Base-by-base conservation (phyloP, 495 filamentous ascomycete genomes). In the Lineolata rhizophorae region DNA sequence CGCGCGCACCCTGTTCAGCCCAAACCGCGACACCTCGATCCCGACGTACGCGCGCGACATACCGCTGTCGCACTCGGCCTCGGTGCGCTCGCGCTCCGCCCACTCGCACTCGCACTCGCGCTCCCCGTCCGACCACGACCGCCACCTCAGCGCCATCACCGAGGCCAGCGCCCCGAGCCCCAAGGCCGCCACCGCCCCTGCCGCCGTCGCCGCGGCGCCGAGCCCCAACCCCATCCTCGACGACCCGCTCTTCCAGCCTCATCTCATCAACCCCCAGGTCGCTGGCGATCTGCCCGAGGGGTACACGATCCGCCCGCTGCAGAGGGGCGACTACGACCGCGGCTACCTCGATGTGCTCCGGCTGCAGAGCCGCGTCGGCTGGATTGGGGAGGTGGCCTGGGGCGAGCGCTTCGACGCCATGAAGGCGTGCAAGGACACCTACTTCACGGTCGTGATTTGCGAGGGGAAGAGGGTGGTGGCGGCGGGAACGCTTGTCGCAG, bases 261-360 rank as follows among this genome's bases (percentile, higher is more conserved):
- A 6, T 5, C 5, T 10, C 32, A 15, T 25, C n/a, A 17, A 3
- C 3, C 11, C 10, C 9, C 1, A n/a, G 5, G 4, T 5, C 18
- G 1, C 5, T 33, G 18, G 4, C 5, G 16, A 33, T 20, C 20
- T 36, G 10, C 34, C 34, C n/a, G 34, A 36, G 27, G 34, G 34
- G 4, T 36, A 36, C 20, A 18, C 24, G n/a, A 2, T 36, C 10
- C 34, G 34, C 4, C 34, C 34, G 0, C 5, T 36, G 15, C 10
- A 24, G 17, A 6, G 27, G 4, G 18, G 11, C 19, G 34, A 36
- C 19, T 36, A 36, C 19, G 14, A 36, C 12, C 8, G 16, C 4
- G 34, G 34, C 18, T 36, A 29, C 17, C 9, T 36, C 13, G 28
- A 29, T 18, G 25, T 36, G 34, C 34, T 29, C 17, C 22, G 34